These are phyloP conservation scores for Jacaranda mimosifolia DNA, from an alignment of 257 asterid genomes.

Conservation along the genomic window DNA sequence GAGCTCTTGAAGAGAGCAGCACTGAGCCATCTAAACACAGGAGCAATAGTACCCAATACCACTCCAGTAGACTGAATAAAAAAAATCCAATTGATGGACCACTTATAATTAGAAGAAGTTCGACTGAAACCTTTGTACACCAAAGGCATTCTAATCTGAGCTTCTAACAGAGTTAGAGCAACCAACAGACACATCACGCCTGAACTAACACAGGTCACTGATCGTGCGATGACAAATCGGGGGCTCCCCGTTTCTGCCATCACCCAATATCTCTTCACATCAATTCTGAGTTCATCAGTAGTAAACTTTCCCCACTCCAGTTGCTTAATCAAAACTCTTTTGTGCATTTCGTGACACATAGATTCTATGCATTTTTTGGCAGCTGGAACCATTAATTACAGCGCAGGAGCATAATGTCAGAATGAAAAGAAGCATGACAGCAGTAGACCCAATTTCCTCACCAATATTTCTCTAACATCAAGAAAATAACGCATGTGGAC, in stretches of 20 bases:
- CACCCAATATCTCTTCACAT: constrained; percentile 39
- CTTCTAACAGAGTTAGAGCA: constrained; percentile 23
- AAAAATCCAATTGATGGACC: constrained; percentile 44
- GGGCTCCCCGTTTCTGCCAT: constrained; percentile 49
- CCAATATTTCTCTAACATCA: background rate
- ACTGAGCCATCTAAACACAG: constrained; percentile 37
- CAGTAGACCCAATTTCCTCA: background rate
- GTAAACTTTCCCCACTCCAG: constrained; percentile 16
- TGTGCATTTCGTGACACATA: constrained; percentile 29
- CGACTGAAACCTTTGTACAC: background rate
- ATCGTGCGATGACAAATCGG: constrained; percentile 46
- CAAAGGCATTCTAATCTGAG: constrained; percentile 18
- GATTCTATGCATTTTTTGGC: constrained; percentile 30
- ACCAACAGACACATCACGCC: constrained; percentile 37
- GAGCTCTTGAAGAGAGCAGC: constrained; percentile 14
- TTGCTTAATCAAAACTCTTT: background rate
- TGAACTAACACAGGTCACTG: constrained; percentile 30
- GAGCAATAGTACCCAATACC: constrained; percentile 38
- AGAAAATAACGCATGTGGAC: background rate
- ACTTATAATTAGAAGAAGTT: constrained; percentile 31
- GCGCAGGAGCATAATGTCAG: constrained; percentile 1
- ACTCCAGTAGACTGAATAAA: constrained; percentile 35
- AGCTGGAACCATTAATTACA: constrained; percentile 11
- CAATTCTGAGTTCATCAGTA: constrained; percentile 22
- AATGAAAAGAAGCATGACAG: constrained; percentile 22